Conservation (phyloP, 352 stramenopile genomes). For the Pythium apleroticum region DNA sequence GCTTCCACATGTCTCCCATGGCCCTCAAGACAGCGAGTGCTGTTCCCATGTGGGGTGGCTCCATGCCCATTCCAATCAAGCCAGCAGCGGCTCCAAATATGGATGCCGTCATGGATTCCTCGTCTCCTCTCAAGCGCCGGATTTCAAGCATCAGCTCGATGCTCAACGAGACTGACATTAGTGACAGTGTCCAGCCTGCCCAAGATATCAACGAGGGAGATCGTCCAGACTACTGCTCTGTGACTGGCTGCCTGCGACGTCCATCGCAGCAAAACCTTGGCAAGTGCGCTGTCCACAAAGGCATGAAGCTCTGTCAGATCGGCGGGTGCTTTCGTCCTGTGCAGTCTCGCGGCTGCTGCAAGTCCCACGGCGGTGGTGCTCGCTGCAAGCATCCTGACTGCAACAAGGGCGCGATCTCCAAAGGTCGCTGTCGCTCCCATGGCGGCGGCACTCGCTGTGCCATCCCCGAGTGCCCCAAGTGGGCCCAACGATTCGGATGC, state of each 20-base stretch:
- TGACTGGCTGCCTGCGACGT: constrained; percentile 36
- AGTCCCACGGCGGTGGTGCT: constrained; percentile 57
- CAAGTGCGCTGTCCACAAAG: constrained; percentile 47
- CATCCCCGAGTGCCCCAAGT: constrained; percentile 43
- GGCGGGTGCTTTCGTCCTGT: constrained; percentile 41
- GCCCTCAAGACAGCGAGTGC: constrained; percentile 13
- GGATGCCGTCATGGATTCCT: not conserved
- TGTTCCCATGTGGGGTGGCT: not conserved
- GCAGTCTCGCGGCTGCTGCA: constrained; percentile 56
- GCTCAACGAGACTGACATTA: constrained; percentile 2
- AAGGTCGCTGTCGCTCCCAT: constrained; percentile 50
- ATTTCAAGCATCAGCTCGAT: constrained; percentile 15
- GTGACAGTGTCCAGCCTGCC: not conserved
- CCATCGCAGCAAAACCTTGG: constrained; percentile 20
- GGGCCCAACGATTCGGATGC: constrained; percentile 44
- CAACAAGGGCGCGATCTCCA: constrained; percentile 50
- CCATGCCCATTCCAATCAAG: not conserved
- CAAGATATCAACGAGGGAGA: not conserved
- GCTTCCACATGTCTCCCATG: constrained; percentile 28
- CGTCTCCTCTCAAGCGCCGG: constrained; percentile 10
- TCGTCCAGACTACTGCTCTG: constrained; percentile 22
- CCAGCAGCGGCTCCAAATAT: not conserved
- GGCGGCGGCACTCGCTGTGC: constrained; percentile 54
- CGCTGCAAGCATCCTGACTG: constrained; percentile 50
- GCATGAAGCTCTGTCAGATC: constrained; percentile 42